Evolutionary conservation across 306 rosid genomes (phyloP), one percentile per base, ranked within the genome.

Genomic region (Pyrus bretschneideri): DNA sequence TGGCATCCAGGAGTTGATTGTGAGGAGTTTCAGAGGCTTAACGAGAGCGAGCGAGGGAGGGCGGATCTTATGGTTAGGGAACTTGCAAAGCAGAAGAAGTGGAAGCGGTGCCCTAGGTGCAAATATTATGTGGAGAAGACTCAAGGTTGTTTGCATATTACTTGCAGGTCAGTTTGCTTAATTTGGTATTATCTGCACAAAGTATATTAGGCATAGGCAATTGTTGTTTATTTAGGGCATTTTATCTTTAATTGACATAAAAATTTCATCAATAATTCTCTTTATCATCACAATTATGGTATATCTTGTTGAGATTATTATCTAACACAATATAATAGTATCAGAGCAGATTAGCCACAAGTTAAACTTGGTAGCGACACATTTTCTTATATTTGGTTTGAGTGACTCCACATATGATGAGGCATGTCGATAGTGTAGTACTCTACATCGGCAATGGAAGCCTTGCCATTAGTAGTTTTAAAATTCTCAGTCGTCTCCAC

Each of bases 81-180:
- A 60, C 82, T 90, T 25, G 88, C 83, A 57, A 67, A 5, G 21
- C 25, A 81, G 22, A 33, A 79, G 72, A 82, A 86, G 35, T 90
- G 92, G 92, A 70, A 11, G 55, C 85, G 77, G 81, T 90, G 96
- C 45, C 90, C 96, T 0, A 33, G 8, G 2, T 90, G 96, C 68
- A 76, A 79, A 1, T 75, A 15, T 52, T 75, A 8, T 18, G 91
- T 88, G 49, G 96, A 88, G 30, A 90, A 70, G 85, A 67, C 15
- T 5, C 2, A 68, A 0, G 96, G 96, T 0, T 90, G 96, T 72
- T 22, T 69, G 70, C 92, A 83, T 14, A 84, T 88, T 35, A 76
- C 79, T 46, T 90, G 96, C 91, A 88, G 92, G 96, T 88, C 3
- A 74, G 75, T 69, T 38, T 61, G 9, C 62, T 42, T 58, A 42